phyloP scores from a whole-genome alignment of 768 basidiomycete species.

The Boletales sp. region DNA sequence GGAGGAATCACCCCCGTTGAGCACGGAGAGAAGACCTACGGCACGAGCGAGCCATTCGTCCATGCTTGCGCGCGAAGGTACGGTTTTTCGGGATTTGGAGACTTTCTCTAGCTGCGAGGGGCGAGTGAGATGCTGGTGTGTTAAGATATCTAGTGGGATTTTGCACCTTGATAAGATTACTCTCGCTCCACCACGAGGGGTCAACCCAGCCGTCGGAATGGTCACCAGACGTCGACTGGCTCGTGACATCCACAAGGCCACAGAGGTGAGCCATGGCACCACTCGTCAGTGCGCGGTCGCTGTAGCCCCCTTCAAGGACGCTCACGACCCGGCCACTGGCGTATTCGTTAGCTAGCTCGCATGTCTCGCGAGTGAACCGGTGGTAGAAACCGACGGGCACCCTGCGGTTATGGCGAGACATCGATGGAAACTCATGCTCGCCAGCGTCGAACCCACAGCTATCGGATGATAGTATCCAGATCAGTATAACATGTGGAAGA shows the following conservation, averaged over 20 bases:
- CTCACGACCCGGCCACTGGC: conserved; percentile 73
- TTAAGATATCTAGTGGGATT: background rate
- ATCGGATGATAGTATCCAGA: background rate
- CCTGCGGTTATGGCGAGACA: conserved; percentile 90
- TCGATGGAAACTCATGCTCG: conserved; percentile 84
- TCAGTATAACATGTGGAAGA: background rate
- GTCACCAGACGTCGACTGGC: background rate
- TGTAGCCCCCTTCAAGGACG: conserved; percentile 94
- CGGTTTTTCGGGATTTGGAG: conserved; percentile 54
- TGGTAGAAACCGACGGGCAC: conserved; percentile 86
- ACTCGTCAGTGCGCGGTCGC: conserved; percentile 81
- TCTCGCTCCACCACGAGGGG: conserved; percentile 59
- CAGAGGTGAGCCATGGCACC: conserved; percentile 79
- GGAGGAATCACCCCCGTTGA: background rate
- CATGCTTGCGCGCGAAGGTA: conserved; percentile 27
- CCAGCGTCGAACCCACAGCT: conserved; percentile 96
- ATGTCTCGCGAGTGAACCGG: conserved; percentile 73
- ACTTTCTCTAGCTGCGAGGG: conserved; percentile 56
- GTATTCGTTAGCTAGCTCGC: conserved; percentile 58
- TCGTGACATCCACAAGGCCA: conserved; percentile 47
- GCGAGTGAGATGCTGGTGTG: background rate
- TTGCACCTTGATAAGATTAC: conserved; percentile 56
- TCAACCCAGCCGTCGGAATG: conserved; percentile 29
- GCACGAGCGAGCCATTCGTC: conserved; percentile 63
- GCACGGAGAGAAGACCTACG: conserved; percentile 22